A percentile compares a stretch with the other conserved stretches of the same genome.
phyloP scores from a whole-genome alignment of 148 eudicot genomes.

The Polygonum aviculare region DNA sequence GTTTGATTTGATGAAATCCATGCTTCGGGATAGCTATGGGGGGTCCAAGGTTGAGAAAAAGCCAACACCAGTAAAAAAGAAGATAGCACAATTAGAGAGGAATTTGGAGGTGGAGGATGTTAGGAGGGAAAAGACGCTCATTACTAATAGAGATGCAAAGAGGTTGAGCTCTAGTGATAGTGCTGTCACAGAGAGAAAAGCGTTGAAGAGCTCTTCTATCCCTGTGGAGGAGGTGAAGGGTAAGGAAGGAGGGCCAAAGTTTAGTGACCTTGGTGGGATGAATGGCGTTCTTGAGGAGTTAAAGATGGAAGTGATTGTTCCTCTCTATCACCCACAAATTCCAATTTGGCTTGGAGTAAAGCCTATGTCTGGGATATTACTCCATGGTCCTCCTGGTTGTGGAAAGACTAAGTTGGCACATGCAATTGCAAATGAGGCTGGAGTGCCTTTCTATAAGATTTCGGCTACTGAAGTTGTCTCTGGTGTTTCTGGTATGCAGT shows the following conservation, averaged over 20 bases:
- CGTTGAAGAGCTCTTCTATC: constrained; percentile 1
- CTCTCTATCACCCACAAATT: constrained; percentile 51
- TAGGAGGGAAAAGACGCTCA: constrained; percentile 19
- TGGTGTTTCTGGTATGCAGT: constrained; percentile 58
- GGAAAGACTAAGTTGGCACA: constrained; percentile 85
- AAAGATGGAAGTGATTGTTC: constrained; percentile 64
- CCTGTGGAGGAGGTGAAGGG: constrained; percentile 16
- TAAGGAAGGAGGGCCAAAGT: constrained; percentile 33
- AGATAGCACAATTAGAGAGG: constrained; percentile 16
- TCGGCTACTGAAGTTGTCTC: constrained; percentile 79
- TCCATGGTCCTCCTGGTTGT: constrained; percentile 90
- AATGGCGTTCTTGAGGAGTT: constrained; percentile 43
- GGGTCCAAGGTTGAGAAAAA: neutral
- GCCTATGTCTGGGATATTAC: constrained; percentile 59
- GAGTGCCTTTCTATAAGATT: constrained; percentile 65
- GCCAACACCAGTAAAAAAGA: too few species aligned
- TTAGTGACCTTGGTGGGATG: constrained; percentile 82
- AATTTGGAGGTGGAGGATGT: constrained; percentile 45
- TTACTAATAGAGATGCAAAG: neutral
- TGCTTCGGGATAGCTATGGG: constrained; percentile 34
- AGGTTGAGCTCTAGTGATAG: constrained; percentile 2
- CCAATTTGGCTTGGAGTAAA: constrained; percentile 40
- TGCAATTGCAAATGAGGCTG: constrained; percentile 81
- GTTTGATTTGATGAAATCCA: constrained; percentile 54
- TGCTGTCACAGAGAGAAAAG: neutral